These are phyloP conservation scores for Syzygium oleosum DNA, from an alignment of 345 rosid species.

Conservation along the genomic window DNA sequence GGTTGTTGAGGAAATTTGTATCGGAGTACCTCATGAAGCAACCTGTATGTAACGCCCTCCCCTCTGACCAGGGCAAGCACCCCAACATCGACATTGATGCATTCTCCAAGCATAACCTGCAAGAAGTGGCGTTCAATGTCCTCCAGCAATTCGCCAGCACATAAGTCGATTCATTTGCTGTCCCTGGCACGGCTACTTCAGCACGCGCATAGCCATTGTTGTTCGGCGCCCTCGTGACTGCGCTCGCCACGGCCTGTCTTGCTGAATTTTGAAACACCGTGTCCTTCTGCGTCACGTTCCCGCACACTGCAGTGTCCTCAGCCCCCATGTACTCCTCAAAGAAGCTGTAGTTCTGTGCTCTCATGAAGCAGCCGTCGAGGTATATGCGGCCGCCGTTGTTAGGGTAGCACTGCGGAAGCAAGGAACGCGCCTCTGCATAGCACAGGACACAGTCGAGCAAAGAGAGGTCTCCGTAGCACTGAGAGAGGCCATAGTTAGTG, in stretches of 20 bases:
- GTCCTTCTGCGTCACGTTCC: slow-evolving; percentile 40
- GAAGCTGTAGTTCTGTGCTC: slow-evolving; percentile 81
- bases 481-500: slow-evolving; percentile 65
- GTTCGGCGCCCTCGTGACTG: slow-evolving; percentile 31
- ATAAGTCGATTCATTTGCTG: slow-evolving; percentile 39
- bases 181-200: slow-evolving; percentile 20
- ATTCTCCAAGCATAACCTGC: slow-evolving; percentile 57
- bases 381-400: slow-evolving; percentile 63
- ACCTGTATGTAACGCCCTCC: slow-evolving; percentile 76
- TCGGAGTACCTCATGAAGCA: slow-evolving; percentile 89
- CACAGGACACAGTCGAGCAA: slow-evolving; percentile 77
- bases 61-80: slow-evolving; percentile 88
- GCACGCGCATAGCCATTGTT: slow-evolving; percentile 43
- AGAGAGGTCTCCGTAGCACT: slow-evolving; percentile 85
- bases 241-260: slow-evolving; percentile 33
- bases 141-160: slow-evolving; percentile 86
- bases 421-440: slow-evolving; percentile 80
- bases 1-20: slow-evolving; percentile 57
- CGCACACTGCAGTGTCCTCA: slow-evolving; percentile 48
- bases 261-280: slow-evolving; percentile 34
- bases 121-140: slow-evolving; percentile 47
- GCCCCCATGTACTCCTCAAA: slow-evolving; percentile 56
- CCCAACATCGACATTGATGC: slow-evolving; percentile 51
- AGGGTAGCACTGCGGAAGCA: slow-evolving; percentile 90
- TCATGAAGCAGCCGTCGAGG: slow-evolving; percentile 96